Evolutionary conservation across 108 stramenopile genomes (phyloP), one percentile per base, ranked within the genome.

Genomic region (Parietichytrium sp.): DNA sequence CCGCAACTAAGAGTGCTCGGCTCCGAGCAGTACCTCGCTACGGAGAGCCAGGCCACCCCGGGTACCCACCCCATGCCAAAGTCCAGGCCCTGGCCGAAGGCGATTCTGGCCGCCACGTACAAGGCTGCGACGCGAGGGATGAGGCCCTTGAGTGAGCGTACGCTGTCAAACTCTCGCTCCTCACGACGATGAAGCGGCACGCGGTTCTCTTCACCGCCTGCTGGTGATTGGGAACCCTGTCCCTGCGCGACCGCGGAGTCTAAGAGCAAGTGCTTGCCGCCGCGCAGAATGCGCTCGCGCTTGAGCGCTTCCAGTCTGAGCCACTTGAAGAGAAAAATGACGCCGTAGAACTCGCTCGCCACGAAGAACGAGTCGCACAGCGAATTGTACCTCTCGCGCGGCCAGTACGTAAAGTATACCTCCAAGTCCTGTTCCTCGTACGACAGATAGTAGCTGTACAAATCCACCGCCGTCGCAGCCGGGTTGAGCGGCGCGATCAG

Each of bases 51-150:
- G 10, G 61, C 61, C 8, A 42, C 45, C 10, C 61, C 61, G 13
- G 61, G 61, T 6, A 72, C 61, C 20, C 36, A 72, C 16, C 61
- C 61, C 61, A 72, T 72, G 61, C 38, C 36, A 72, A 72, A 72
- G 42, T 72, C 45, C 2, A 72, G 45, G 42, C 15, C 61, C 1
- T 72, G 38, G 42, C 61, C 61, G 42, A 72, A 16, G 0, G 61
- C 61, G 20, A 72, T 33, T 13, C 61, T 33, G 1, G 42, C 10
- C 13, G 20, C 33, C 15, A 72, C 61, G 33, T 72, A 72, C 38
- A 72, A 23, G 42, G 42, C 61, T 6, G 61, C 61, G 23, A 45
- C 25, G 1, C 61, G 61, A 6, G 61, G 61, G 6, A 72, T 42
- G 12, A 72, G 23, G 2, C 61, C 61, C 6, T 27, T 47, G 42